Conservation (phyloP, 2,329 filamentous ascomycete species). For the Cercospora citrullina region DNA sequence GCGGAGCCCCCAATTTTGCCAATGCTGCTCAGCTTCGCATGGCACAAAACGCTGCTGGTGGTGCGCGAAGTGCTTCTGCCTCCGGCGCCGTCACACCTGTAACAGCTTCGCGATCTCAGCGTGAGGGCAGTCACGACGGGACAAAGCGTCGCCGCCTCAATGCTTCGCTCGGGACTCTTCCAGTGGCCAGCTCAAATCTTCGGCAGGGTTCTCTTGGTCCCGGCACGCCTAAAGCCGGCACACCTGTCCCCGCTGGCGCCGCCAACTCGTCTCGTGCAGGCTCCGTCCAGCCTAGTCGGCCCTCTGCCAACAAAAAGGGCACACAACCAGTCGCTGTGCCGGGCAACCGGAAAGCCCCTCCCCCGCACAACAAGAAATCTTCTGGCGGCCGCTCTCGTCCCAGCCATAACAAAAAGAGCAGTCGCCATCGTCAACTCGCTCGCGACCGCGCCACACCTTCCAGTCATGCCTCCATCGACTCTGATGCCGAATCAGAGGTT, state of each 20-base stretch:
- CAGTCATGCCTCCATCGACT: constrained; percentile 33
- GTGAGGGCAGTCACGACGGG: constrained; percentile 46
- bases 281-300: constrained; percentile 55
- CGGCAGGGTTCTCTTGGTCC: constrained; percentile 62
- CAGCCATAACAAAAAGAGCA: constrained; percentile 33
- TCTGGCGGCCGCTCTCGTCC: constrained; percentile 25
- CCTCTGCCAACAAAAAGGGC: constrained; percentile 33
- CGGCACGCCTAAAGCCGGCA: constrained; percentile 64
- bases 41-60: constrained; percentile 39
- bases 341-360: constrained; percentile 55
- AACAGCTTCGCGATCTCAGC: constrained; percentile 31
- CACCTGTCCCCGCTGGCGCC: constrained; percentile 48
- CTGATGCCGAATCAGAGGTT: constrained; percentile 15
- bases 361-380: constrained; percentile 39
- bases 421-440: constrained; percentile 40
- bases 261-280: constrained; percentile 54
- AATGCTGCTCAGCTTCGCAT: constrained; percentile 52
- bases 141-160: constrained; percentile 62
- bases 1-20: constrained; percentile 54
- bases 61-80: constrained; percentile 20
- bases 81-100: constrained; percentile 27
- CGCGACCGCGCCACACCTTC: constrained; percentile 37
- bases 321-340: constrained; percentile 28
- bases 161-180: constrained; percentile 54
- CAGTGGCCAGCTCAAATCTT: constrained; percentile 54